Evolutionary conservation across 73 alveolate genomes (phyloP).

Genomic region (Paramecium bursaria): DNA sequence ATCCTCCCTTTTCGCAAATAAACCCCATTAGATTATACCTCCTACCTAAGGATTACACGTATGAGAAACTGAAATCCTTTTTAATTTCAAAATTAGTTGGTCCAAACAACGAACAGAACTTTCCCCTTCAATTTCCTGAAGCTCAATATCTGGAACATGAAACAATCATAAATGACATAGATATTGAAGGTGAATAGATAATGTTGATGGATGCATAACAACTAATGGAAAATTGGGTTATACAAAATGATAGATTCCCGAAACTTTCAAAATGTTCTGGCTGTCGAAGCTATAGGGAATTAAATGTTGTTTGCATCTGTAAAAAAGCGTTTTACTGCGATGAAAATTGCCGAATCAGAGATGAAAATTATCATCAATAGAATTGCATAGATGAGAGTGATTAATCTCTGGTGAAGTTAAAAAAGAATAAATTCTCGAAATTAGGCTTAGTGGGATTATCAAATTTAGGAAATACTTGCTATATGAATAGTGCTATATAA

Average conservation of each 20-base stretch:
- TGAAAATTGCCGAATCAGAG: conserved; percentile 10
- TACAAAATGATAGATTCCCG: not conserved
- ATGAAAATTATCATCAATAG: not conserved
- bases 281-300: not conserved
- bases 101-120: not conserved
- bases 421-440: not conserved
- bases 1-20: not conserved
- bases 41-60: not conserved
- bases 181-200: not conserved
- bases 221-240: not conserved
- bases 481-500: conserved; percentile 87
- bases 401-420: not conserved
- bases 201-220: conserved; percentile 47
- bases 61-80: not conserved
- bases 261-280: conserved; percentile 16
- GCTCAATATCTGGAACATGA: conserved; percentile 3
- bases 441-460: conserved; percentile 84
- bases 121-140: conserved; percentile 1
- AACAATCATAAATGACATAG: not conserved
- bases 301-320: conserved; percentile 15
- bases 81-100: not conserved
- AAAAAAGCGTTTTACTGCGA: conserved; percentile 27
- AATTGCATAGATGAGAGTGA: conserved; percentile 22
- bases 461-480: conserved; percentile 93
- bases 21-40: conserved; percentile 14